A percentile compares a stretch with the other conserved stretches of the same genome.
Evolutionary conservation across 2,329 filamentous ascomycete genomes (phyloP).

Genomic region (Colletotrichum navitas): DNA sequence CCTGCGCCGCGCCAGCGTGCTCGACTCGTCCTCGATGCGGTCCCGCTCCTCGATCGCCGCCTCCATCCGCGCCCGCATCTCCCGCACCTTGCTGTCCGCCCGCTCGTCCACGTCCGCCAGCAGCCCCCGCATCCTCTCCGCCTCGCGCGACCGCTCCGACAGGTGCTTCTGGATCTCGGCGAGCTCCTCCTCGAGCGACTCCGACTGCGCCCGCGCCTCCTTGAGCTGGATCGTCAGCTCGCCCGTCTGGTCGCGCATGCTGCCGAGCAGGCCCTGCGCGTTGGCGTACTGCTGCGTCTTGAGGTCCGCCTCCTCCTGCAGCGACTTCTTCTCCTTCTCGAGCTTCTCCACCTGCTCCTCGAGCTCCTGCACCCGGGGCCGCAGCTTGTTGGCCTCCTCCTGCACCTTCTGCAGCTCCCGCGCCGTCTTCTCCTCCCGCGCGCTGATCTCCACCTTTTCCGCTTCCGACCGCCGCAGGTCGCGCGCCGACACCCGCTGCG

Average conservation of each 20-base stretch:
- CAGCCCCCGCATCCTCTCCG: constrained; percentile 92
- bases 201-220: constrained; percentile 84
- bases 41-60: constrained; percentile 94
- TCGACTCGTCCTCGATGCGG: constrained; percentile 90
- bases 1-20: constrained; percentile 79
- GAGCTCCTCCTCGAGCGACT: constrained; percentile 92
- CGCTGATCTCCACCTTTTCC: constrained; percentile 82
- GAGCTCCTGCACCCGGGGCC: constrained; percentile 72
- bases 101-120: constrained; percentile 88
- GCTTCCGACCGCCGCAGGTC: constrained; percentile 83
- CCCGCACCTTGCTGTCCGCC: constrained; percentile 83
- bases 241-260: constrained; percentile 91
- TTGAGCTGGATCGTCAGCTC: constrained; percentile 94
- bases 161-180: constrained; percentile 89
- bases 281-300: constrained; percentile 89
- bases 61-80: constrained; percentile 91
- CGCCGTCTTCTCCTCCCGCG: constrained; percentile 77
- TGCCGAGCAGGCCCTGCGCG: constrained; percentile 86
- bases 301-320: constrained; percentile 85
- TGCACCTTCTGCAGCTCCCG: constrained; percentile 79
- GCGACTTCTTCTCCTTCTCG: constrained; percentile 73
- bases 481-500: constrained; percentile 78
- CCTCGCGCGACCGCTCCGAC: constrained; percentile 88
- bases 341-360: constrained; percentile 80
- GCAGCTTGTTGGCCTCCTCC: constrained; percentile 78